phyloP scores from a whole-genome alignment of 768 basidiomycete genomes.

The Suillus alpinus region DNA sequence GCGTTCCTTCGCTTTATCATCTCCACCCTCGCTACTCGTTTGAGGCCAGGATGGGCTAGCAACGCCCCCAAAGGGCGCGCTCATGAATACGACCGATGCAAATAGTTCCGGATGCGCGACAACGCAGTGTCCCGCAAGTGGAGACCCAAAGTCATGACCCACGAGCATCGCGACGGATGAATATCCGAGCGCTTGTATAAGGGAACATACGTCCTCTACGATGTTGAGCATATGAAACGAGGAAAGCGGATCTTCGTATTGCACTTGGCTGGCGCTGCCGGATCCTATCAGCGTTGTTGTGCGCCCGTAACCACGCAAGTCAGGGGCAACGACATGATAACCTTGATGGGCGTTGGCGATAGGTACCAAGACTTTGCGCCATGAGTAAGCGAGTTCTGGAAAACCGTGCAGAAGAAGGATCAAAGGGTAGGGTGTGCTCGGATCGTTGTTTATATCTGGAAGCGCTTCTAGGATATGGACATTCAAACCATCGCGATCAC shows the following conservation, averaged over 20 bases:
- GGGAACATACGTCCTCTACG: conserved; percentile 48
- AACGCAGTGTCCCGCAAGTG: conserved; percentile 50
- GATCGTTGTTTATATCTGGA: conserved; percentile 19
- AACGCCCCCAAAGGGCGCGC: conserved; percentile 51
- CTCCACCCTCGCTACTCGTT: conserved; percentile 9
- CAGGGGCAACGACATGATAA: conserved; percentile 62
- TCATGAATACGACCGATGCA: conserved; percentile 56
- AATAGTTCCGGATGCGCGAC: conserved; percentile 57
- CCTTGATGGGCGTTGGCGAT: conserved; percentile 41
- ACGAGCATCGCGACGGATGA: conserved; percentile 45
- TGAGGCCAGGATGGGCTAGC: conserved; percentile 21
- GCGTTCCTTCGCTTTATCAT: conserved; percentile 15
- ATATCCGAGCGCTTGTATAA: conserved; percentile 52
- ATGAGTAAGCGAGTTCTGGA: conserved; percentile 65
- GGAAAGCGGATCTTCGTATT: conserved; percentile 47
- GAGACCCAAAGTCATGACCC: conserved; percentile 62
- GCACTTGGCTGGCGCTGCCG: conserved; percentile 18
- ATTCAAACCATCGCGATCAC: conserved; percentile 40
- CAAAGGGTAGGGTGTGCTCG: conserved; percentile 36
- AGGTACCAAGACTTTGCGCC: conserved; percentile 56
- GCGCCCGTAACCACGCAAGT: conserved; percentile 55
- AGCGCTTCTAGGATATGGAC: conserved; percentile 51
- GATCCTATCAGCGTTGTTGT: conserved; percentile 22
- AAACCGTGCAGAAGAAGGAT: conserved; percentile 64
- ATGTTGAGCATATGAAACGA: conserved; percentile 52